Percentiles rank a stretch among this genome's conserved stretches.
Conservation (phyloP, 495 filamentous ascomycete species). For the Geopyxis carbonaria region DNA sequence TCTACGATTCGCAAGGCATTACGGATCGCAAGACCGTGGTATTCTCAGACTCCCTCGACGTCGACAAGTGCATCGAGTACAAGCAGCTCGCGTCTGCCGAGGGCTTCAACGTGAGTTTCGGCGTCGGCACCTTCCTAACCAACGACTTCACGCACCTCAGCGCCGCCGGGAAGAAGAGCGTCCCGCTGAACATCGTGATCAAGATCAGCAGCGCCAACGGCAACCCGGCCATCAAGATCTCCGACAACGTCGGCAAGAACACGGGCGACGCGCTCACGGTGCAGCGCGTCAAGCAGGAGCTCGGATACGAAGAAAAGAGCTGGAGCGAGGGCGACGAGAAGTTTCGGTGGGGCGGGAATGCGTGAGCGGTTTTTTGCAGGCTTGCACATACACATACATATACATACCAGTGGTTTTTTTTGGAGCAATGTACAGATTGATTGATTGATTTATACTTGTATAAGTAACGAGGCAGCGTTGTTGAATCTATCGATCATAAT, state of each 20-base stretch:
- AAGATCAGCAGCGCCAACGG: slow-evolving; percentile 76
- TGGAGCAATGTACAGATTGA: too few relatives aligned
- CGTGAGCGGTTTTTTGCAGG: too few relatives aligned
- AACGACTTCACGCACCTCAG: slow-evolving; percentile 65
- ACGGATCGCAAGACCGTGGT: slow-evolving; percentile 76
- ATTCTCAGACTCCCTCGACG: slow-evolving; percentile 90
- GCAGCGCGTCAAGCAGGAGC: slow-evolving; percentile 58
- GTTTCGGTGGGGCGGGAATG: slow-evolving; percentile 48
- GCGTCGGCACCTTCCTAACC: slow-evolving; percentile 87
- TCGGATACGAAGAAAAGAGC: slow-evolving; percentile 70
- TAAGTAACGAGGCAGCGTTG: too few relatives aligned
- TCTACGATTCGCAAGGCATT: slow-evolving; percentile 66
- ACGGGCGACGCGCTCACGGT: slow-evolving; percentile 71
- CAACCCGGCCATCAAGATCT: slow-evolving; percentile 81
- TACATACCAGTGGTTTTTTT: too few relatives aligned
- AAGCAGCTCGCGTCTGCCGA: slow-evolving; percentile 60
- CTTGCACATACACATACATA: too few relatives aligned
- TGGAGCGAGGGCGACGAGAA: slow-evolving; percentile 77
- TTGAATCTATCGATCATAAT: too few relatives aligned
- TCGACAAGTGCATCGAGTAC: slow-evolving; percentile 82
- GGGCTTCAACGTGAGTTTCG: slow-evolving; percentile 71
- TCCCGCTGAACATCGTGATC: slow-evolving; percentile 95
- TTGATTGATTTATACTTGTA: too few relatives aligned
- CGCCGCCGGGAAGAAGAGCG: slow-evolving; percentile 55
- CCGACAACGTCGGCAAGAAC: slow-evolving; percentile 92